A percentile compares a stretch with the other conserved stretches of the same genome.
Conservation (phyloP, 2,329 filamentous ascomycete genomes). For the Cadophora malorum region DNA sequence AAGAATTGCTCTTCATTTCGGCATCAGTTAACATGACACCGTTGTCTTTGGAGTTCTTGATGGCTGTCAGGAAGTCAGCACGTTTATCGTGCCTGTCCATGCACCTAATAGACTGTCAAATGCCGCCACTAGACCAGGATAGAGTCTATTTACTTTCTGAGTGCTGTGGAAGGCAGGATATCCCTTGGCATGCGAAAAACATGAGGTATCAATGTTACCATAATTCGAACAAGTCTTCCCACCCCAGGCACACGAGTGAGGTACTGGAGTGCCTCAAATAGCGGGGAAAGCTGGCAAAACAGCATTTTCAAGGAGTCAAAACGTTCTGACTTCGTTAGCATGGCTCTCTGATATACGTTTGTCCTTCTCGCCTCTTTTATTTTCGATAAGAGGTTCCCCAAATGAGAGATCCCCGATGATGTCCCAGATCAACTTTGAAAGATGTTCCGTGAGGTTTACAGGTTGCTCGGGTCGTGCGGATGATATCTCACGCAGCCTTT, state of each 20-base stretch:
- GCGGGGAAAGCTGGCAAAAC: not conserved
- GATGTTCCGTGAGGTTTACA: not conserved
- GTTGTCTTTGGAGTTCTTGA: not conserved
- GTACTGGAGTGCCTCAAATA: not conserved
- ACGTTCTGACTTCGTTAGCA: not conserved
- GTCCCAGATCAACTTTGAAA: not conserved
- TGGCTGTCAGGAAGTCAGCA: not conserved
- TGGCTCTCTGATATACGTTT: not conserved
- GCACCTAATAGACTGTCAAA: not conserved
- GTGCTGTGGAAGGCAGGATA: not conserved
- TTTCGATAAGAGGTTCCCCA: not conserved
- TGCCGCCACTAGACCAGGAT: no score
- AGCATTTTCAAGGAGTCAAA: not conserved
- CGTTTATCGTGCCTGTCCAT: not conserved
- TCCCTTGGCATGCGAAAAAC: not conserved
- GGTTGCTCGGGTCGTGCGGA: not conserved
- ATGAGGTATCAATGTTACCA: not conserved
- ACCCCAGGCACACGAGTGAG: not conserved
- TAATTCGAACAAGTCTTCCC: not conserved
- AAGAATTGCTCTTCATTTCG: not conserved
- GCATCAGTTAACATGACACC: not conserved
- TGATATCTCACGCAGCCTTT: not conserved
- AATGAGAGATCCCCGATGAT: not conserved
- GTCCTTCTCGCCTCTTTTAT: not conserved
- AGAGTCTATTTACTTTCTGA: not conserved